Conservation (phyloP, 768 basidiomycete genomes). For the Mycena rosella region DNA sequence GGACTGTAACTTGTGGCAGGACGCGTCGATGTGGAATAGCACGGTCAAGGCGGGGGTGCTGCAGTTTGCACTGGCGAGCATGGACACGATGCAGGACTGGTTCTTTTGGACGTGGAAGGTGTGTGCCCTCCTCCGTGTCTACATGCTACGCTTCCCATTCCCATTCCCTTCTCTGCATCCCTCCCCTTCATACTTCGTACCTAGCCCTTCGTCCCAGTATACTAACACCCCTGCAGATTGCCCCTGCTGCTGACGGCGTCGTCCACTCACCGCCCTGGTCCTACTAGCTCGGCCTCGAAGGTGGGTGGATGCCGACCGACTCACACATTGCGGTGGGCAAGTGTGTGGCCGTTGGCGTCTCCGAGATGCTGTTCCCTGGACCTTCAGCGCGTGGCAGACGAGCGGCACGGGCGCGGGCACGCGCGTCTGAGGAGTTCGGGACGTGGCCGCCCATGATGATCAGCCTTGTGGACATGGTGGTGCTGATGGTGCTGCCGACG, state of each 20-base stretch:
- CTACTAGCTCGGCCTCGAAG: conserved; percentile 68
- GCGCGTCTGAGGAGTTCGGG: not conserved
- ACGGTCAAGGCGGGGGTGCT: conserved; percentile 60
- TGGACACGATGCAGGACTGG: conserved; percentile 68
- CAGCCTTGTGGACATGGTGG: conserved; percentile 9
- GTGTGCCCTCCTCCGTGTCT: conserved; percentile 60
- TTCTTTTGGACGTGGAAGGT: conserved; percentile 90
- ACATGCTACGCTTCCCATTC: not conserved
- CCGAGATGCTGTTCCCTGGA: conserved; percentile 49
- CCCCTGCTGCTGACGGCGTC: conserved; percentile 64
- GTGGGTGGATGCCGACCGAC: no score
- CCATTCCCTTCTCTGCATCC: conserved; percentile 70
- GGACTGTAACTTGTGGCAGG: conserved; percentile 53
- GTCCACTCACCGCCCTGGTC: conserved; percentile 61
- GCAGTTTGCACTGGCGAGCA: conserved; percentile 46
- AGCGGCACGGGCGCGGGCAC: conserved; percentile 30
- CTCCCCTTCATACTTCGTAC: not conserved
- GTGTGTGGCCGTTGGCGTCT: conserved; percentile 59
- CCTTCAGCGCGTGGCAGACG: no score
- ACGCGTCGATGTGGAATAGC: conserved; percentile 62
- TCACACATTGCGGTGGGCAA: conserved; percentile 67
- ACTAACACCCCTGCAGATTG: conserved; percentile 36
- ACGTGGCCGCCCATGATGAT: conserved; percentile 56
- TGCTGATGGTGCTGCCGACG: conserved; percentile 4
- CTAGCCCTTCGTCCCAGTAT: no score